Evolutionary conservation across 306 rosid species (phyloP), one percentile per base, ranked within the genome.

Genomic region (Neltuma alba): DNA sequence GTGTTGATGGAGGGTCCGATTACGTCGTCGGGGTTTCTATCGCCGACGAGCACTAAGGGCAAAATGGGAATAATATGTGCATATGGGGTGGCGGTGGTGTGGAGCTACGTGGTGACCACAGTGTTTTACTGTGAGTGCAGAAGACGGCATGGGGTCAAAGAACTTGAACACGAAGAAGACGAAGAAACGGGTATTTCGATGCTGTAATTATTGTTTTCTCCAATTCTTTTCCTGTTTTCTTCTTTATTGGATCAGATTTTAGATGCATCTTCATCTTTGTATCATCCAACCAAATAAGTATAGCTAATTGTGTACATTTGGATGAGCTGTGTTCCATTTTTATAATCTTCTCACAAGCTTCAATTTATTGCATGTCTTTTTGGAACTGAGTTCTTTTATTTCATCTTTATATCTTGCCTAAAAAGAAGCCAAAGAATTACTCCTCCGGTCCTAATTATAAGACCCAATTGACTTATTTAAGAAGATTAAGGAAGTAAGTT

Each of bases 91-190:
- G 87, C 85, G 3, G 77, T 89, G 63, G n/a, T 92, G 0, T 92
- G 72, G 80, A 87, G 98, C 33, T 92, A 86, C 16, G 86, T 91
- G 3, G 83, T 89, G 54, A 88, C 87, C 60, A 61, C 90, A 0
- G 90, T 89, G 40, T 92, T 88, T 42, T 92, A 92, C 79, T 89
- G 83, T 68, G 90, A 94, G 9, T 85, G 97, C 81, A 83, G 92
- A 37, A 89, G 76, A 69, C 80, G 84, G 41, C 87, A 83, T 27
- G 84, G 85, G 1, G 38, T 58, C 54, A 86, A 42, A 62, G 85
- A 78, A 40, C 2, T 57, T 2, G 70, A 57, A 41, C 37, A 23
- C 0, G 76, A 70, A 21, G 44, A 50, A 21, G 31, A 50, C 6
- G 65, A 58, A 9, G 80, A 44, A 3, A 83, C 85, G 14, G 76